Evolutionary conservation across 2,329 filamentous ascomycete genomes (phyloP).

Genomic region (Fusarium fujikuroi): DNA sequence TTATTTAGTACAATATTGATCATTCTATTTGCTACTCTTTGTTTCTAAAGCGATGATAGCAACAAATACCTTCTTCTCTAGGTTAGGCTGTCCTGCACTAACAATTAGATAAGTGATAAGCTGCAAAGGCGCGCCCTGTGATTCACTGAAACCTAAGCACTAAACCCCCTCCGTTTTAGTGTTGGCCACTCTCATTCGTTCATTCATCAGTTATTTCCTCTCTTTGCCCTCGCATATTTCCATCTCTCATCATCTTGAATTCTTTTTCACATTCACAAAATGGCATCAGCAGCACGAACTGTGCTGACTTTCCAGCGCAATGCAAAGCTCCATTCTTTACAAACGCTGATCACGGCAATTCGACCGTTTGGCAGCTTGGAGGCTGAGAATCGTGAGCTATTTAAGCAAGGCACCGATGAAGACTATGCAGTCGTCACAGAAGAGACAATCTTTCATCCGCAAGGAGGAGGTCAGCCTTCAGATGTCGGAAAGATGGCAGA

Average conservation of each 20-base stretch:
- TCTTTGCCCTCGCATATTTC: not conserved
- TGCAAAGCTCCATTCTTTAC: slow-evolving; percentile 55
- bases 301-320: slow-evolving; percentile 57
- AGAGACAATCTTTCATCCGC: slow-evolving; percentile 78
- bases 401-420: slow-evolving; percentile 64
- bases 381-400: slow-evolving; percentile 63
- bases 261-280: not conserved
- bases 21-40: not conserved
- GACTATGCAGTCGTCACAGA: slow-evolving; percentile 69
- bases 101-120: not conserved
- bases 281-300: slow-evolving; percentile 37
- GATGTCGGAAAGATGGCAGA: slow-evolving; percentile 69
- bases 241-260: not conserved
- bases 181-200: not conserved
- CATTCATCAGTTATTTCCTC: not conserved
- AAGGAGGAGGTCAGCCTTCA: slow-evolving; percentile 79
- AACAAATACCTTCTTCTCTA: not conserved
- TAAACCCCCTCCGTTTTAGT: not conserved
- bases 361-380: slow-evolving; percentile 61
- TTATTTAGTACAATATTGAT: no score
- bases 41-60: not conserved
- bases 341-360: slow-evolving; percentile 58
- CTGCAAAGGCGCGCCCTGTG: slow-evolving; percentile 4
- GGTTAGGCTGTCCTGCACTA: not conserved
- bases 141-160: not conserved